A percentile compares a stretch with the other conserved stretches of the same genome.
Evolutionary conservation across 2,329 filamentous ascomycete genomes (phyloP).

Genomic region (Colletotrichum tabaci): DNA sequence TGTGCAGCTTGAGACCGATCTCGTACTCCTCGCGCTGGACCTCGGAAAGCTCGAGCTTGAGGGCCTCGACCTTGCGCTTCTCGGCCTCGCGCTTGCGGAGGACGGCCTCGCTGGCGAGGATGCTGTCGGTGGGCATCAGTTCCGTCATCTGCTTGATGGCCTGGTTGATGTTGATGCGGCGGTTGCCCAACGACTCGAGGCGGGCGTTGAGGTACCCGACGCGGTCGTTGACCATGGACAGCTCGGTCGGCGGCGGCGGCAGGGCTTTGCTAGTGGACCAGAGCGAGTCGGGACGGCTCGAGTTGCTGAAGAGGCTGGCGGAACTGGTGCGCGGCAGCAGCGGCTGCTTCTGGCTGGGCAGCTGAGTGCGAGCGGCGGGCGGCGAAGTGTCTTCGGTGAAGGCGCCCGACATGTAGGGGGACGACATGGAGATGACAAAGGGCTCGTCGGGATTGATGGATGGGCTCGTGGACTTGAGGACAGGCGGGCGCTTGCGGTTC

Average conservation of each 20-base stretch:
- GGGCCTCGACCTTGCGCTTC: conserved; percentile 76
- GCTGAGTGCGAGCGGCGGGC: conserved; percentile 29
- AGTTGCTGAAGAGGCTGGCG: conserved; percentile 29
- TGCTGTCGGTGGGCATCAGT: conserved; percentile 79
- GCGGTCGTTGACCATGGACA: conserved; percentile 70
- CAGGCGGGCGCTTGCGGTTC: conserved; percentile 55
- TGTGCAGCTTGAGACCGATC: conserved; percentile 80
- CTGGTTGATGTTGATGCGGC: conserved; percentile 79
- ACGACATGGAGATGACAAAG: conserved; percentile 53
- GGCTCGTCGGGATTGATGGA: conserved; percentile 45
- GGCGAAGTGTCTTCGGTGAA: conserved; percentile 42
- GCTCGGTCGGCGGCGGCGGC: conserved; percentile 73
- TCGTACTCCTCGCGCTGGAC: conserved; percentile 85
- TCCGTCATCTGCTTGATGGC: conserved; percentile 85
- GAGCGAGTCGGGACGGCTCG: conserved; percentile 47
- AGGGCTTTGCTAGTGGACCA: conserved; percentile 70
- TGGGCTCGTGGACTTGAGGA: conserved; percentile 46
- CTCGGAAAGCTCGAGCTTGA: conserved; percentile 78
- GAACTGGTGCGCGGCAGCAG: conserved; percentile 28
- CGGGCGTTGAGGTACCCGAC: conserved; percentile 77
- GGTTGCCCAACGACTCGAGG: conserved; percentile 75
- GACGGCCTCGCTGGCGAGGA: conserved; percentile 77
- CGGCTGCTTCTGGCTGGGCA: conserved; percentile 36
- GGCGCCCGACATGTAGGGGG: conserved; percentile 51
- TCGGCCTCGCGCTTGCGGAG: conserved; percentile 68